Evolutionary conservation across 2,329 filamentous ascomycete genomes (phyloP).

Genomic region (Aspergillus sp.): DNA sequence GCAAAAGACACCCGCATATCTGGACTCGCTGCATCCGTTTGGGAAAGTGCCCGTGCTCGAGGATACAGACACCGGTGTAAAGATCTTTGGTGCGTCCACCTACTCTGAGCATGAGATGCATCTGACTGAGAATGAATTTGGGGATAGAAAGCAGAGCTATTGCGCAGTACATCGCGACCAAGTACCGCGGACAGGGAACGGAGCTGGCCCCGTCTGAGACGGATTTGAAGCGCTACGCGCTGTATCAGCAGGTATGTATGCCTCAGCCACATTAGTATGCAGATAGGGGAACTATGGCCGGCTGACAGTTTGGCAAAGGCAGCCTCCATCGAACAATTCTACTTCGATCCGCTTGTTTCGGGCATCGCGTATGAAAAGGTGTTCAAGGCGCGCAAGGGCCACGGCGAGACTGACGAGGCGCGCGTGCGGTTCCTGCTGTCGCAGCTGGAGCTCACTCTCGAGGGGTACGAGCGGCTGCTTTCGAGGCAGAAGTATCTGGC

Average conservation of each 20-base stretch:
- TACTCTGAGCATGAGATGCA: neutral
- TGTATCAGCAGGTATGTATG: slow-evolving; percentile 22
- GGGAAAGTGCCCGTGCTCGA: slow-evolving; percentile 36
- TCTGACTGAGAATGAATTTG: too few species aligned
- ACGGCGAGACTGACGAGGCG: slow-evolving; percentile 11
- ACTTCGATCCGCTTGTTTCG: slow-evolving; percentile 17
- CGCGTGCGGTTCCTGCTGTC: slow-evolving; percentile 8
- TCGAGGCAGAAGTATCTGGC: slow-evolving; percentile 20
- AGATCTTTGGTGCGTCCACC: slow-evolving; percentile 9
- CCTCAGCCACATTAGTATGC: slow-evolving; percentile 8
- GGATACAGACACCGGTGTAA: slow-evolving; percentile 31
- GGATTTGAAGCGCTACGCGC: slow-evolving; percentile 19
- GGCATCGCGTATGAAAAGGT: slow-evolving; percentile 16
- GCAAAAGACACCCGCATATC: slow-evolving; percentile 23
- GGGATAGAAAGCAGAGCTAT: slow-evolving; percentile 33
- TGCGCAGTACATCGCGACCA: slow-evolving; percentile 26
- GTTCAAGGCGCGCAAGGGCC: slow-evolving; percentile 12
- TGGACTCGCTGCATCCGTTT: slow-evolving; percentile 30
- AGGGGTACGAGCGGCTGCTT: slow-evolving; percentile 18
- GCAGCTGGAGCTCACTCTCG: slow-evolving; percentile 9
- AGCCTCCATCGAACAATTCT: slow-evolving; percentile 23
- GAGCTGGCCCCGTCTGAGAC: slow-evolving; percentile 10
- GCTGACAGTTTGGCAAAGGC: slow-evolving; percentile 12
- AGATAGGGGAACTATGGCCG: too few species aligned
- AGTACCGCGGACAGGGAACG: slow-evolving; percentile 15